Evolutionary conservation across 1,284 basidiomycete genomes (phyloP).

Genomic region (Cutaneotrichosporon mucoides): DNA sequence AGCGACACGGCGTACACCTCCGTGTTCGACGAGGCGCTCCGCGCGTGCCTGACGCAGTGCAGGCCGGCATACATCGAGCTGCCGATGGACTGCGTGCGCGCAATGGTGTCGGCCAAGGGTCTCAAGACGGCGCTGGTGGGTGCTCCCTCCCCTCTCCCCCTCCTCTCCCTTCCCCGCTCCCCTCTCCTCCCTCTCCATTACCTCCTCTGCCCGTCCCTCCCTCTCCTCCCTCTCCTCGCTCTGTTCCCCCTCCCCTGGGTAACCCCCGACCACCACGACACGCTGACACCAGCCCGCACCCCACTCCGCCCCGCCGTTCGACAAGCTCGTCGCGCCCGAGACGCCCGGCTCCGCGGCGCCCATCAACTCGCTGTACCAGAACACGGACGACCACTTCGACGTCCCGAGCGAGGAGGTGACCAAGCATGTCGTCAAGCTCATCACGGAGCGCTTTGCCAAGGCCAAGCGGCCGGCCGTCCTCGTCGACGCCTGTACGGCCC

Average conservation of each 20-base stretch:
- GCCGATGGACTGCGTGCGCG: constrained; percentile 76
- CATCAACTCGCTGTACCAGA: constrained; percentile 9
- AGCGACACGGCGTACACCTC: constrained; percentile 53
- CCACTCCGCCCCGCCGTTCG: constrained; percentile 13
- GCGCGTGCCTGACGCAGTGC: constrained; percentile 66
- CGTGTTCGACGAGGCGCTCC: constrained; percentile 77
- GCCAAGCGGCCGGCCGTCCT: constrained; percentile 72
- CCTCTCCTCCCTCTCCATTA: constrained; percentile 1
- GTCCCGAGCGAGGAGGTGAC: constrained; percentile 60
- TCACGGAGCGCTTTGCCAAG: constrained; percentile 60
- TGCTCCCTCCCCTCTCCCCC: background rate
- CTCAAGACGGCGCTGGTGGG: constrained; percentile 52
- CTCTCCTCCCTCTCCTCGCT: too few species aligned
- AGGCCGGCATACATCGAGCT: constrained; percentile 84
- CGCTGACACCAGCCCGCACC: constrained; percentile 20
- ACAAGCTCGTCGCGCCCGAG: background rate
- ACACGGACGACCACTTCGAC: constrained; percentile 2
- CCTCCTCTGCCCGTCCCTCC: background rate
- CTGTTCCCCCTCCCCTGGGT: too few species aligned
- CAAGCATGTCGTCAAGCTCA: constrained; percentile 68
- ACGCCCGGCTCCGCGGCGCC: constrained; percentile 2
- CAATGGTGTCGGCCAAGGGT: constrained; percentile 62
- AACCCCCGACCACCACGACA: too few species aligned
- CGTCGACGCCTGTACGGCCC: constrained; percentile 80
- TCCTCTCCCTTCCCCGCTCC: too few species aligned